phyloP scores from a whole-genome alignment of 2,329 filamentous ascomycete genomes.

The Verticillium isaacii region DNA sequence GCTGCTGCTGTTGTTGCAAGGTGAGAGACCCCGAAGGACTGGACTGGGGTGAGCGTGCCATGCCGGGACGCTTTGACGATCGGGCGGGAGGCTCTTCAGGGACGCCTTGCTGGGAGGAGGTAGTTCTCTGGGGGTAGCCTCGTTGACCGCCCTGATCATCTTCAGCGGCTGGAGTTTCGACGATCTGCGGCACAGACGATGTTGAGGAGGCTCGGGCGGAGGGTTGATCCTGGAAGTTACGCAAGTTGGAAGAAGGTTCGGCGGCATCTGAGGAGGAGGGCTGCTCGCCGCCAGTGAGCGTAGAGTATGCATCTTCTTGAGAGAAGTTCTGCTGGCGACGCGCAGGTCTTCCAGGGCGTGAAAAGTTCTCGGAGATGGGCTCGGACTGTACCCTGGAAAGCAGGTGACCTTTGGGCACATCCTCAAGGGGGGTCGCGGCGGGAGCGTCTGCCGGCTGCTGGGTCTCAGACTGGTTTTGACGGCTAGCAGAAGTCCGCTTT shows the following conservation, averaged over 20 bases:
- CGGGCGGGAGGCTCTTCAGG: constrained; percentile 41
- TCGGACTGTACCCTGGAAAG: constrained; percentile 67
- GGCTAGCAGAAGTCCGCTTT: constrained; percentile 42
- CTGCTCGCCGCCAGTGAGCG: constrained; percentile 42
- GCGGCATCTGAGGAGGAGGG: constrained; percentile 26
- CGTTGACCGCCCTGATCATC: constrained; percentile 22
- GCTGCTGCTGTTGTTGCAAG: constrained; percentile 13
- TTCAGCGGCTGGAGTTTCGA: constrained; percentile 58
- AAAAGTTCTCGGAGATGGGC: constrained; percentile 59
- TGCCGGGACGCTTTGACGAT: constrained; percentile 34
- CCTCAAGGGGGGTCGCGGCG: constrained; percentile 31
- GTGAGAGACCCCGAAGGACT: constrained; percentile 5
- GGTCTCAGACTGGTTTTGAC: neutral
- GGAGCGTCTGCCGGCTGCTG: constrained; percentile 32
- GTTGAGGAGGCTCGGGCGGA: constrained; percentile 21
- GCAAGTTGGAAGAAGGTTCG: constrained; percentile 14
- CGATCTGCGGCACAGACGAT: constrained; percentile 48
- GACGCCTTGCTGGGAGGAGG: constrained; percentile 28
- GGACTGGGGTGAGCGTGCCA: constrained; percentile 23
- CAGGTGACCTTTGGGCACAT: constrained; percentile 43
- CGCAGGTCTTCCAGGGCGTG: constrained; percentile 48
- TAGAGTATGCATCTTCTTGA: constrained; percentile 40
- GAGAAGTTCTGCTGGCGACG: constrained; percentile 45
- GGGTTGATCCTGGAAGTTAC: constrained; percentile 19
- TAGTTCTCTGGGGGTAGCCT: constrained; percentile 48